phyloP scores from a whole-genome alignment of 495 filamentous ascomycete genomes.

The Aspergillus funiculosus region DNA sequence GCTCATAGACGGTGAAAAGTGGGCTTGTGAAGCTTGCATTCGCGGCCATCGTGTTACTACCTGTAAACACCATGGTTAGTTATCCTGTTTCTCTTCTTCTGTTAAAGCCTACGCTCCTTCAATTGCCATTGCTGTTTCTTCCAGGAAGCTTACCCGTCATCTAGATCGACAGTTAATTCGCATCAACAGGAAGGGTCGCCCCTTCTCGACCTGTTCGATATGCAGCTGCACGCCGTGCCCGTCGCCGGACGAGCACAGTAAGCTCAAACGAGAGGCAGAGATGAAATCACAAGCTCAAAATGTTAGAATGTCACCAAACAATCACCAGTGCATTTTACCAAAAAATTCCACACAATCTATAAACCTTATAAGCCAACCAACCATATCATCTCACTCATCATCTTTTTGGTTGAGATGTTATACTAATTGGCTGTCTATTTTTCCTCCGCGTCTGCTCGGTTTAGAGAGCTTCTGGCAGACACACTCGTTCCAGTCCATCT shows the following conservation, averaged over 20 bases:
- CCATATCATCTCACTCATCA: conserved; percentile 14
- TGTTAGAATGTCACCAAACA: conserved; percentile 22
- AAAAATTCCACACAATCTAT: neutral
- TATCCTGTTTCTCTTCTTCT: conserved; percentile 22
- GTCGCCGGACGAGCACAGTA: conserved; percentile 81
- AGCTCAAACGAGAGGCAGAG: conserved; percentile 91
- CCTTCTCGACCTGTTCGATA: conserved; percentile 92
- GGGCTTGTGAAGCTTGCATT: conserved; percentile 87
- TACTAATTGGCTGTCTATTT: conserved; percentile 31
- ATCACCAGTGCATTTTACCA: too few species aligned
- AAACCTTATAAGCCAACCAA: conserved; percentile 14
- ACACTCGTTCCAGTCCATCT: conserved; percentile 24
- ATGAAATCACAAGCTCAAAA: conserved; percentile 42
- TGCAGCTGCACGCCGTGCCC: conserved; percentile 88
- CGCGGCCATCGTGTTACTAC: conserved; percentile 77
- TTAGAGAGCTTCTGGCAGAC: conserved; percentile 35
- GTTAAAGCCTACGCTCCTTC: conserved; percentile 22
- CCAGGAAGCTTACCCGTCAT: neutral
- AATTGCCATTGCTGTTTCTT: too few species aligned
- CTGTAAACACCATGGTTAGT: conserved; percentile 46
- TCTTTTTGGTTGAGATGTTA: conserved; percentile 22
- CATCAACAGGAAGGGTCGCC: conserved; percentile 96
- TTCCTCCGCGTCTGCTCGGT: conserved; percentile 13
- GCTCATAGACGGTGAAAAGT: conserved; percentile 86
- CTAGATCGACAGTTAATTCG: conserved; percentile 79